phyloP scores from a whole-genome alignment of 2,329 filamentous ascomycete species.

The Sporothrix luriei region DNA sequence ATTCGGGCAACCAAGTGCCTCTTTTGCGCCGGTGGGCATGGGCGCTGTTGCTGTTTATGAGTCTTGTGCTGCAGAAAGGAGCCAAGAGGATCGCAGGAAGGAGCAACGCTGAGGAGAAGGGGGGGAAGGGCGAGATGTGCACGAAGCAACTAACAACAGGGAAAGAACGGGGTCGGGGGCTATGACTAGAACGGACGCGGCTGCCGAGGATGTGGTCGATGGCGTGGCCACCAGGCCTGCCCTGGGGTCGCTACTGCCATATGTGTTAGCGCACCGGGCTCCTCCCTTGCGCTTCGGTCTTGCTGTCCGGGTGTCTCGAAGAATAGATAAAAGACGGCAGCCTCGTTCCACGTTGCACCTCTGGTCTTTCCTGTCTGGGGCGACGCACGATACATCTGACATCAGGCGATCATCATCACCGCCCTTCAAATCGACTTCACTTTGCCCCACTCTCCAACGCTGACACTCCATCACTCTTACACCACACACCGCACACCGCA shows the following conservation, averaged over 20 bases:
- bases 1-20: background rate
- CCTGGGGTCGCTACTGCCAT: background rate
- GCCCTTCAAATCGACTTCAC: background rate
- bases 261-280: background rate
- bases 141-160: background rate
- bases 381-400: background rate
- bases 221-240: constrained; percentile 10
- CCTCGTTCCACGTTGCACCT: constrained; percentile 23
- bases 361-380: background rate
- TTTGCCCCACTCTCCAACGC: background rate
- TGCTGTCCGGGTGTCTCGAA: background rate
- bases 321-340: constrained; percentile 21
- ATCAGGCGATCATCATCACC: background rate
- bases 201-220: constrained; percentile 24
- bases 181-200: constrained; percentile 23
- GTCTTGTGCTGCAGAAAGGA: background rate
- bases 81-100: background rate
- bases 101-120: background rate
- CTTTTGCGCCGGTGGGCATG: background rate
- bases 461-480: background rate
- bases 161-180: constrained; percentile 23
- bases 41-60: background rate
- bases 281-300: constrained; percentile 1
- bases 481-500: background rate
- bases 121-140: background rate